phyloP scores from a whole-genome alignment of 441 rosid species.

The Isatis lusitanica region DNA sequence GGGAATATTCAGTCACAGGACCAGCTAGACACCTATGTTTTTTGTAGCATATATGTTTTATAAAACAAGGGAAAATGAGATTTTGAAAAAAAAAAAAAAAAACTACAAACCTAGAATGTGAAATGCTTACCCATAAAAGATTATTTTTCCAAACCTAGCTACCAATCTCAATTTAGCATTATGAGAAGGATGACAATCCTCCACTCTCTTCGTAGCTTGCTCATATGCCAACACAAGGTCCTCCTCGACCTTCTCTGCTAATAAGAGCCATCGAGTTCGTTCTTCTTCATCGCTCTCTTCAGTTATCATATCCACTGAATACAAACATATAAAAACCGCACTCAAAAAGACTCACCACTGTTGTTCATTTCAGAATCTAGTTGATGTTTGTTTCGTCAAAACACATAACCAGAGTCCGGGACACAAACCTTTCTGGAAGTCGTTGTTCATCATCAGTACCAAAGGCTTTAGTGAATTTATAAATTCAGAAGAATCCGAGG shows the following conservation, averaged over 20 bases:
- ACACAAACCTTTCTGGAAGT: conserved; percentile 36
- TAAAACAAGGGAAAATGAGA: background rate
- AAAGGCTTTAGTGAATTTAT: background rate
- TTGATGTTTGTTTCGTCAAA: background rate
- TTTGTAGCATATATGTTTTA: background rate
- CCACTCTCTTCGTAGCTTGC: conserved; percentile 35
- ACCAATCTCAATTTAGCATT: conserved; percentile 37
- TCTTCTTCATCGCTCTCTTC: conserved; percentile 35
- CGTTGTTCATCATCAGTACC: conserved; percentile 7
- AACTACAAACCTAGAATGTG: background rate
- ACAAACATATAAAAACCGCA: conserved; percentile 23
- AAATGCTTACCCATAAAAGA: conserved; percentile 44
- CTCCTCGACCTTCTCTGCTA: conserved; percentile 41
- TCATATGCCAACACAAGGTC: conserved; percentile 45
- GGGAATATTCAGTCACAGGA: conserved; percentile 26
- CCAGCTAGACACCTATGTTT: conserved; percentile 11
- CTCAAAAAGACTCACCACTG: background rate
- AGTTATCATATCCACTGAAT: conserved; percentile 27
- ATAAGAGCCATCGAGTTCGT: conserved; percentile 12
- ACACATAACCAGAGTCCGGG: background rate
- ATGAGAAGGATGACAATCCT: background rate
- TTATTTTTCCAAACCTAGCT: conserved; percentile 55
- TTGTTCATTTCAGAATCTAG: background rate
- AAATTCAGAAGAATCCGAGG: background rate
- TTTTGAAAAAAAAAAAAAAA: background rate